Evolutionary conservation across 768 basidiomycete genomes (phyloP), one percentile per base, ranked within the genome.

Genomic region (Crepidotus variabilis): DNA sequence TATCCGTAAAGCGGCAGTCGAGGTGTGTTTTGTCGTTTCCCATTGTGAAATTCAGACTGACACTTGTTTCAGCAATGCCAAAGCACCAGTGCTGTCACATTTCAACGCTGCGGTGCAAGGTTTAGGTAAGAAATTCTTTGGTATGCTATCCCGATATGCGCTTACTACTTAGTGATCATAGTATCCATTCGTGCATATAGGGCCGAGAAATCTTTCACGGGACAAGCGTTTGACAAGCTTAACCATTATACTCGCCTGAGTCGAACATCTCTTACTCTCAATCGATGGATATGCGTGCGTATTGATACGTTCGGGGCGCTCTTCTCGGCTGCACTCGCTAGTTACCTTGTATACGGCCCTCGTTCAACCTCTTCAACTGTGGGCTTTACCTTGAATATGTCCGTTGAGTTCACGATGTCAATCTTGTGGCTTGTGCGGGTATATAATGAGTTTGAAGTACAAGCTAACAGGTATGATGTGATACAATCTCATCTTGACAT

Each of bases 161-260:
- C 18, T 20, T 3, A 14, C 4, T 43, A 5, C 5, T 11, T 43
- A 5, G 14, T 11, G 13, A n/a, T n/a, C n/a, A 16, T 43, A 80
- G 80, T 69, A 18, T 79, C 85, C 7, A 83, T 90, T 55, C 77
- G 87, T 20, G 88, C 88, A 1, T 90, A 85, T 63, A 81, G 82
- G 1, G 84, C 82, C 6, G 78, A 88, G 69, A 66, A 75, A 33
- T 63, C 69, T 7, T 86, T 79, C 72, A 78, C 66, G 60, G 57
- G 57, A 52, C 75, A 81, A 58, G 78, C 82, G 5, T 65, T 79
- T 46, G 67, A 71, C 34, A 75, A 81, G 8, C 82, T 87, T 46
- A 81, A 89, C 65, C 75, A 73, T 33, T 86, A 78, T 57, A 72
- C 72, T 10, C 71, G 76, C 39, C 65, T 78, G 7, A 69, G 77